phyloP scores from a whole-genome alignment of 805 yeast species.

The Ogataea ramenticola region DNA sequence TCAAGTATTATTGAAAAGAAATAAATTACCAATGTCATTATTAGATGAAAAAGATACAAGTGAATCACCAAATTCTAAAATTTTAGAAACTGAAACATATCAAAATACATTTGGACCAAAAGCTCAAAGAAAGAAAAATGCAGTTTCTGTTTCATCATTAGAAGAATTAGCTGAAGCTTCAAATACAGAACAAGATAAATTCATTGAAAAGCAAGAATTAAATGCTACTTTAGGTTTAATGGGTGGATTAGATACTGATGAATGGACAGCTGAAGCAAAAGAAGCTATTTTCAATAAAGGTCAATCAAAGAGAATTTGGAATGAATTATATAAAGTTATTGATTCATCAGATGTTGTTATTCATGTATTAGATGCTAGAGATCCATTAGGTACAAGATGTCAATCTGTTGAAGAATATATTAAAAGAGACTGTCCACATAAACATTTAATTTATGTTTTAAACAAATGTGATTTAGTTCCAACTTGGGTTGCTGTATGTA shows the following conservation, averaged over 20 bases:
- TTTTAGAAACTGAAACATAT: constrained; percentile 84
- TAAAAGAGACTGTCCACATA: constrained; percentile 90
- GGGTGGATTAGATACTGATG: constrained; percentile 70
- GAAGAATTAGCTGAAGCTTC: constrained; percentile 68
- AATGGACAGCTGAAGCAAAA: constrained; percentile 83
- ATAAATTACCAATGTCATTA: constrained; percentile 92
- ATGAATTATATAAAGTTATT: constrained; percentile 91
- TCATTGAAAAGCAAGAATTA: constrained; percentile 70
- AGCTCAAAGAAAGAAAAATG: constrained; percentile 86
- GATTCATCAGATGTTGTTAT: constrained; percentile 97
- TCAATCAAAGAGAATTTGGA: constrained; percentile 98
- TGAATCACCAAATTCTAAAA: constrained; percentile 70
- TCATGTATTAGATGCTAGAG: constrained; percentile 95
- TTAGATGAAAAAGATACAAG: constrained; percentile 78
- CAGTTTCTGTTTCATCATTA: constrained; percentile 64
- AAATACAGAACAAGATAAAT: constrained; percentile 47
- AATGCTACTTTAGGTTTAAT: constrained; percentile 71
- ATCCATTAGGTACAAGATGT: constrained; percentile 95
- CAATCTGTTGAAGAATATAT: constrained; percentile 88
- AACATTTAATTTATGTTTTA: constrained; percentile 88
- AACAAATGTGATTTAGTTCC: constrained; percentile 98
- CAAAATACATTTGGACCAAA: constrained; percentile 87
- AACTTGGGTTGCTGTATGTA: constrained; percentile 98
- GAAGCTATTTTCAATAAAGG: constrained; percentile 96
- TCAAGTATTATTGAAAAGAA: constrained; percentile 80